phyloP scores from a whole-genome alignment of 208 protist genomes.

The Histomonas meleagridis region DNA sequence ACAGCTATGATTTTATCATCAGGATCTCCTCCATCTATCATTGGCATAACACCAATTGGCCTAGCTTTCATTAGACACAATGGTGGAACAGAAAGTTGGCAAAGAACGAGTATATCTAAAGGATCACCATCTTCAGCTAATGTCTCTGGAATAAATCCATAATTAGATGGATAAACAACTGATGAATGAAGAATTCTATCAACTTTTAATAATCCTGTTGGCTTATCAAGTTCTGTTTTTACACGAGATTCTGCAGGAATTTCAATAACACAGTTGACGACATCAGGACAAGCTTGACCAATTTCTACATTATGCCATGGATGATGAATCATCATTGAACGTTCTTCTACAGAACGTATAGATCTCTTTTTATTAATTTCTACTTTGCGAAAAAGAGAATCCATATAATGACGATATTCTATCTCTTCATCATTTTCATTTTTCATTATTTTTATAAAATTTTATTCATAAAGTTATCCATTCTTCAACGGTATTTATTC shows the following conservation, averaged over 20 bases:
- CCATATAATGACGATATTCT: neutral
- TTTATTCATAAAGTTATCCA: no score
- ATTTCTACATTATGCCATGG: neutral
- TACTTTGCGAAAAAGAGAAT: neutral
- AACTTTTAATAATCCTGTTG: neutral
- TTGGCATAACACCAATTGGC: neutral
- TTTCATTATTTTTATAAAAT: no score
- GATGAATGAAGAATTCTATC: constrained; percentile 4
- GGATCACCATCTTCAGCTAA: neutral
- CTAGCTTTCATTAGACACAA: neutral
- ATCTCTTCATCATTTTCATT: no score
- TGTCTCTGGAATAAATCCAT: constrained; percentile 4
- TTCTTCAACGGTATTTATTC: no score
- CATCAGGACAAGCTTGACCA: neutral
- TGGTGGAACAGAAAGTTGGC: neutral
- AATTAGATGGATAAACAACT: neutral
- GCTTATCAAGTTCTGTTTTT: constrained; percentile 10
- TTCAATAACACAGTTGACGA: neutral
- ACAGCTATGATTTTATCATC: constrained; percentile 19
- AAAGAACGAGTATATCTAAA: neutral
- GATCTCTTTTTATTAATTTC: neutral
- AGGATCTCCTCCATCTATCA: neutral
- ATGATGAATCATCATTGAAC: neutral
- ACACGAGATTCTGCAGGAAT: neutral
- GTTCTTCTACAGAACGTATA: neutral